Percentiles rank a stretch among this genome's conserved stretches.
phyloP scores from a whole-genome alignment of 2,329 filamentous ascomycete genomes.

The Cladosporium sp. region DNA sequence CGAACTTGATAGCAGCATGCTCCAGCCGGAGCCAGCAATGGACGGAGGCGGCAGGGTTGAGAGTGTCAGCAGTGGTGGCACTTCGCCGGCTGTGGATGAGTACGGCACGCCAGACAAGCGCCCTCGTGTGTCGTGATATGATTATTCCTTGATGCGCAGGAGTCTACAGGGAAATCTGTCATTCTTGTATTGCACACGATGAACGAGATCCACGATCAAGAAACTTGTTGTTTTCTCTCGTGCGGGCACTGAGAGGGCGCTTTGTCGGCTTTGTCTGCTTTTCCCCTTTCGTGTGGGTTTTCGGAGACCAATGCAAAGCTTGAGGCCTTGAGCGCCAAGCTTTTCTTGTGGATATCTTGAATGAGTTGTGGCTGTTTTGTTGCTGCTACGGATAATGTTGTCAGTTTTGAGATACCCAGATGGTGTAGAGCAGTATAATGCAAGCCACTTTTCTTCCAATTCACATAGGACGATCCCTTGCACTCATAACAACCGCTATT shows the following conservation, averaged over 20 bases:
- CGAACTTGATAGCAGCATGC: neutral
- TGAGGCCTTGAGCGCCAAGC: no score
- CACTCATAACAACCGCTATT: no score
- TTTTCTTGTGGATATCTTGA: no score
- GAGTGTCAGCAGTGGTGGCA: slow-evolving; percentile 38
- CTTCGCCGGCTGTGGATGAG: slow-evolving; percentile 30
- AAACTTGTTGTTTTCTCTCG: neutral
- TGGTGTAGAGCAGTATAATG: no score
- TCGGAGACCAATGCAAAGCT: no score
- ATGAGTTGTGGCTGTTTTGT: no score
- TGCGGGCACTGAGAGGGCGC: neutral
- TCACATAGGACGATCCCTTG: no score
- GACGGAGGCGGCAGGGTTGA: slow-evolving; percentile 33
- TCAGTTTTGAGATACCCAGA: no score
- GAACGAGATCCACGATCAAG: neutral
- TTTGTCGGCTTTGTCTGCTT: neutral
- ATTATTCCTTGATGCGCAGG: no score
- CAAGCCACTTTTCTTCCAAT: no score
- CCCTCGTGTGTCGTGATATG: slow-evolving; percentile 8
- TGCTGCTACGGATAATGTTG: no score
- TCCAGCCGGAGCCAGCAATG: neutral
- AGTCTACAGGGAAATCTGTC: no score
- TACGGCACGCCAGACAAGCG: slow-evolving; percentile 25
- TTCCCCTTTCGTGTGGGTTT: neutral
- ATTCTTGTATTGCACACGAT: neutral